These are phyloP conservation scores for Emergomyces pasteurianus DNA, from an alignment of 2,329 filamentous ascomycete genomes.

Conservation along the genomic window DNA sequence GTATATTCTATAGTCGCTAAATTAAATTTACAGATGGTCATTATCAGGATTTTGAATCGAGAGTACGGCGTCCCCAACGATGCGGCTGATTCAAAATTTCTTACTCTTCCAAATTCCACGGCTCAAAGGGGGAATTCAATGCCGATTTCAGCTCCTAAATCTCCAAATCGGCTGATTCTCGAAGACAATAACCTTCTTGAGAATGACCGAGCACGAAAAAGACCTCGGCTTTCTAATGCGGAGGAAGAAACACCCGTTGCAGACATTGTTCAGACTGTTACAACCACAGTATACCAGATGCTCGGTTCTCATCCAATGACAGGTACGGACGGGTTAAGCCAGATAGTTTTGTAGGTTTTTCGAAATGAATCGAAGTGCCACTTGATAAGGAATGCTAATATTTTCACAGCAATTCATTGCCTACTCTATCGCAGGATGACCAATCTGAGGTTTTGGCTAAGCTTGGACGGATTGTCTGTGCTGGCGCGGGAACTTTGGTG, in stretches of 20 bases:
- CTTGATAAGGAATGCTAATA: conserved; percentile 4
- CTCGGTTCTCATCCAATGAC: conserved; percentile 24
- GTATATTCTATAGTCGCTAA: conserved; percentile 2
- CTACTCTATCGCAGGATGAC: conserved; percentile 35
- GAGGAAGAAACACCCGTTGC: conserved; percentile 22
- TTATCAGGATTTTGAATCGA: conserved; percentile 7
- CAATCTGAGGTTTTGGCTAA: conserved; percentile 44
- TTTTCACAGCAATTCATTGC: conserved; percentile 31
- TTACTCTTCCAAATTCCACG: neutral
- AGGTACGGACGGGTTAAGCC: conserved; percentile 30
- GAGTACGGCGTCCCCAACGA: conserved; percentile 5
- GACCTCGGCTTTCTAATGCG: conserved; percentile 23
- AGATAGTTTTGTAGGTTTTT: conserved; percentile 39
- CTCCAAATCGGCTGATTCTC: neutral
- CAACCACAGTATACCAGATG: conserved; percentile 19
- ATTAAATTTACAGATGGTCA: conserved; percentile 11
- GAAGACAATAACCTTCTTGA: conserved; percentile 6
- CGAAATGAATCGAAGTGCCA: neutral
- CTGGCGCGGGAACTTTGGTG: conserved; percentile 37
- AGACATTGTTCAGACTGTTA: conserved; percentile 21
- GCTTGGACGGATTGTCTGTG: conserved; percentile 48
- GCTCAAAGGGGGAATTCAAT: neutral
- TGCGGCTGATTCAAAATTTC: neutral
- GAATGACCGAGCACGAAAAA: conserved; percentile 21
- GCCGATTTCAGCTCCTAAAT: neutral